Base-by-base conservation (phyloP, 2,329 filamentous ascomycete genomes). In the Ceratocystis diversiconidia region DNA sequence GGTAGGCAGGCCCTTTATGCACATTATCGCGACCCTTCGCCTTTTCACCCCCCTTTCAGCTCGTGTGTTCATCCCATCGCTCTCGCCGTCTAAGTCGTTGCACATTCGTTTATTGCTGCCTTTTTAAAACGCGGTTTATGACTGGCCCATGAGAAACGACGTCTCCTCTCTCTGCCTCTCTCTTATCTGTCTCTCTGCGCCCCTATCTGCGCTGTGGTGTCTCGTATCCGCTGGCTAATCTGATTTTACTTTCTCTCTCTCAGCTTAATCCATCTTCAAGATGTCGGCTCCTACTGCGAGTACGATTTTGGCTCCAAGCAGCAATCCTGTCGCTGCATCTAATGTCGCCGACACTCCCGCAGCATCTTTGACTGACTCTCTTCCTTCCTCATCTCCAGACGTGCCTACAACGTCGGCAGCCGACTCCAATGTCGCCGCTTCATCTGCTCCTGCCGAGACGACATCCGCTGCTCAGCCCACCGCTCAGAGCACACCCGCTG, bases 391-490 rank as follows among this genome's bases (percentile, higher is more conserved):
- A 30, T 59, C 55, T 59, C 30, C 55, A 59, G 55, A 59, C 55
- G 28, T 59, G 55, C 55, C 55, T 15, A 59, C 55, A 17, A 59
- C 55, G 17, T 41, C 68, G 32, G 64, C 67, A 5, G 36, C 64
- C 2, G 46, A 65, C 50, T 17, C 61, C 12, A 57, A 50, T 12
- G 41, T 66, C 15, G 41, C 66, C 12, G 43, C 67, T 7, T n/a
- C 68, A 48, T 28, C 68, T 3, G 7, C 68, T 32, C 57, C 67
- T 7, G 55, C 43, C n/a, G 64, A 59, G 17, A 52, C 67, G 6
- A 36, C 67, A 12, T 52, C 67, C 6, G 5, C 68, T 52, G 36
- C 67, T 3, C 15, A 68, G 30, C 57, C 68, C 5, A 57, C 68
- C 52, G n/a, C 61, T 15, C 19, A 62, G 43, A 57, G 64, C 55